phyloP scores from a whole-genome alignment of 257 asterid genomes.

The Salvia miltiorrhiza region DNA sequence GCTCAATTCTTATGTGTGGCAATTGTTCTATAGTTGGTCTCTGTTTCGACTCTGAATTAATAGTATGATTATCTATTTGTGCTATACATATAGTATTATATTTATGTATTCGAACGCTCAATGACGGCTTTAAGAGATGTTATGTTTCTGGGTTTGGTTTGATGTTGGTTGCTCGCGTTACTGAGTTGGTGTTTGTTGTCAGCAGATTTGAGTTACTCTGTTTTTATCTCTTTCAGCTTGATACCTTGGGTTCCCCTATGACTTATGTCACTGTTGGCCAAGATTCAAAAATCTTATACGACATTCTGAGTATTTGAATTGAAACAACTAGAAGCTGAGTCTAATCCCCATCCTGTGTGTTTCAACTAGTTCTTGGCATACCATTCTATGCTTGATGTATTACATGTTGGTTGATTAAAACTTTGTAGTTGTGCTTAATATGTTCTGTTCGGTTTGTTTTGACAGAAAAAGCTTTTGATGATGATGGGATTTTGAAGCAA shows the following conservation, averaged over 20 bases:
- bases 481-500: conserved; percentile 62
- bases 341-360: not conserved
- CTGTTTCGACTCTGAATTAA: no score
- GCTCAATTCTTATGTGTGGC: not conserved
- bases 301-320: not conserved
- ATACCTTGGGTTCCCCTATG: not conserved
- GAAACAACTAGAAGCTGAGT: not conserved
- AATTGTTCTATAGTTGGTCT: not conserved
- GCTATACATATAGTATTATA: no score
- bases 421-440: not conserved
- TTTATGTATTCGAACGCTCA: not conserved
- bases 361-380: not conserved
- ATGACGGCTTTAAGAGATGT: not conserved
- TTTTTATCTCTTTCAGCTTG: not conserved
- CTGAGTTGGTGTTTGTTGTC: not conserved
- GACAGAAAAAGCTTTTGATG: conserved; percentile 77
- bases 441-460: conserved; percentile 12
- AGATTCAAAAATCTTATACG: conserved; percentile 8
- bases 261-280: conserved; percentile 30
- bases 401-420: not conserved
- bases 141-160: not conserved
- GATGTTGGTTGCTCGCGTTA: no score
- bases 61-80: not conserved
- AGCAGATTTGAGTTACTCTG: not conserved
- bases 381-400: not conserved